Evolutionary conservation across 257 asterid genomes (phyloP), one percentile per base, ranked within the genome.

Genomic region (Gentiana straminea): DNA sequence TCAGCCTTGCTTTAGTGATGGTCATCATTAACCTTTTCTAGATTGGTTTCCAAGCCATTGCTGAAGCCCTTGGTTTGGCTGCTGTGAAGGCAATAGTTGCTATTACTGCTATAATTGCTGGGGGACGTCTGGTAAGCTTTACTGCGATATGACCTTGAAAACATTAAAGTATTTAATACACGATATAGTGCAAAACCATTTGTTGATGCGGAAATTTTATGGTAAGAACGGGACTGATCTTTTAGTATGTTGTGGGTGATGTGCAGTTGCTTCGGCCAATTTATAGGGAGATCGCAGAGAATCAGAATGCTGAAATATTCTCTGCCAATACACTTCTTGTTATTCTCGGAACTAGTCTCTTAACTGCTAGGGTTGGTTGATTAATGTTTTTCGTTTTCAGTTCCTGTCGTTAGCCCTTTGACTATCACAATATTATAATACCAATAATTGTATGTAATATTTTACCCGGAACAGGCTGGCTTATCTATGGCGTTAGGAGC

Each of bases 401-500:
- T n/a, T 49, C 32, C 54, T 57, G 47, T 41, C 48, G n/a, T 59
- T 55, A 41, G 33, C 51, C 38, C 13, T 61, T 1, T 12, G 45
- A 13, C 38, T 24, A 10, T 39, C 12, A 37, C 24, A 35, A 36
- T 36, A 36, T 24, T 33, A 55, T 64, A 12, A 60, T 33, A 49
- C 63, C 3, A 41, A 34, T 13, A 49, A 58, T 24, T 37, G 41
- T 57, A 44, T 45, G 38, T 47, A 12, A 24, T 65, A 49, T 47
- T 55, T 55, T 51, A 48, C 55, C 15, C 64, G 49, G 64, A 72
- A 74, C 86, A 92, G 98, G 98, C 98, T 77, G 98, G 98, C 63
- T 89, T 92, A 67, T 92, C 98, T 70, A 92, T 92, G 98, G 98
- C 98, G 39, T 63, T 92, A 66, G 98, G 98, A 67, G 98, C 98